Evolutionary conservation across 2,329 filamentous ascomycete species (phyloP), one percentile per base, ranked within the genome.

Genomic region (Nemania sp.): DNA sequence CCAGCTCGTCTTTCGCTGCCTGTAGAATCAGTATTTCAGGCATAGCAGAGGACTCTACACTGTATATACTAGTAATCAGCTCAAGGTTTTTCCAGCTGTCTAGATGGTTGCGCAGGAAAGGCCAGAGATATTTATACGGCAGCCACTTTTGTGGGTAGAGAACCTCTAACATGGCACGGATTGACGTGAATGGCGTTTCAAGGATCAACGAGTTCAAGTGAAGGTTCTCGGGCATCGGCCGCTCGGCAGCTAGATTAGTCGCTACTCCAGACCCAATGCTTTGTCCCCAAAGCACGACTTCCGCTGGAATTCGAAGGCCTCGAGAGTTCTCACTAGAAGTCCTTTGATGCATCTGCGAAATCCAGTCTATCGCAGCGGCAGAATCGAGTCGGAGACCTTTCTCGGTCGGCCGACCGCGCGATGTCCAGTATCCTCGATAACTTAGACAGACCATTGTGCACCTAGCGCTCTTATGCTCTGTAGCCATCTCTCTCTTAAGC

Each of bases 121-220:
- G 90, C 83, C 89, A 88, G 0, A 95, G 83, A 76, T 94, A 89
- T 54, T 87, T 86, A 77, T 95, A 95, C 0, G 92, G 92, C 6
- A 94, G 81, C 91, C 92, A 94, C 73, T 87, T 92, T 73, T 94
- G 91, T 0, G 92, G 92, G 75, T 94, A 95, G 2, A 95, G 78
- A 1, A 87, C 88, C 49, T 87, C 81, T 5, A 95, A 82, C 91
- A 95, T 93, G 20, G 86, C 87, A 66, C 86, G 84, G 63, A 93
- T 86, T 51, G 88, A 92, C 0, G 90, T 86, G 70, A 94, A 94
- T 0, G 92, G 92, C 0, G 92, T 94, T 76, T 95, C 92, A 1
- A 95, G 83, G 11, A 95, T 82, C 58, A 95, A 69, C 0, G 86
- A 81, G 53, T 80, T 70, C 41, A 85, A 77, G 41, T 76, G 75